Conservation (phyloP, 305 asterid species). For the Stenogyne calaminthoides region DNA sequence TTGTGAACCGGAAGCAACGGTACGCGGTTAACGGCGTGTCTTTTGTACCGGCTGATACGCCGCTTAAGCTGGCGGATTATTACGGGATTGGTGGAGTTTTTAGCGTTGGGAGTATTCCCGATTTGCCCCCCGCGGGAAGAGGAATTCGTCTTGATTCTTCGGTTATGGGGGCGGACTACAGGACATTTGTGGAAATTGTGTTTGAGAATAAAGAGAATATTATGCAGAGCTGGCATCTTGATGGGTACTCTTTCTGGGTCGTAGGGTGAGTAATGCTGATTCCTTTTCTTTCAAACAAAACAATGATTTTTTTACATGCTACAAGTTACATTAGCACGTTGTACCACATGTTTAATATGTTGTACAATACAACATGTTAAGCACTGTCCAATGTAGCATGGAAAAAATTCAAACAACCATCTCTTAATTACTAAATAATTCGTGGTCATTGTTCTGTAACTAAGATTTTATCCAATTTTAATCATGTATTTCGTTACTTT, state of each 20-base stretch:
- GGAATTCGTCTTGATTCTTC: slow-evolving; percentile 48
- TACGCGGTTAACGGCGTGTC: slow-evolving; percentile 72
- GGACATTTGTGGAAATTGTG: slow-evolving; percentile 64
- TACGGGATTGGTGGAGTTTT: slow-evolving; percentile 62
- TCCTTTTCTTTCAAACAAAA: slow-evolving; percentile 4
- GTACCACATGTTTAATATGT: too few relatives aligned
- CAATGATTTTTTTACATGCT: background rate
- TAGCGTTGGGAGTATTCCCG: slow-evolving; percentile 61
- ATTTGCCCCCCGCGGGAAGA: slow-evolving; percentile 39
- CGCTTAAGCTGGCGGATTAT: slow-evolving; percentile 75
- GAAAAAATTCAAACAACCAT: too few relatives aligned
- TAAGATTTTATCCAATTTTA: too few relatives aligned
- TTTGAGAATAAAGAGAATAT: slow-evolving; percentile 59
- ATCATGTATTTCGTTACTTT: too few relatives aligned
- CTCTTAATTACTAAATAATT: too few relatives aligned
- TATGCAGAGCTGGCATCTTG: slow-evolving; percentile 70
- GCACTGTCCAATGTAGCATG: too few relatives aligned
- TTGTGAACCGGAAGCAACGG: slow-evolving; percentile 51
- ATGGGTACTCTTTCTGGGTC: slow-evolving; percentile 70
- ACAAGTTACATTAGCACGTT: too few relatives aligned
- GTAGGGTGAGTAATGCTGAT: slow-evolving; percentile 50
- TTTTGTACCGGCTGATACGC: slow-evolving; percentile 61
- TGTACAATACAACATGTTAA: too few relatives aligned
- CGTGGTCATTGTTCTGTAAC: too few relatives aligned
- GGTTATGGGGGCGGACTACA: slow-evolving; percentile 67